Base-by-base conservation (phyloP, 208 protist species). In the Trypanosoma melophagium region DNA sequence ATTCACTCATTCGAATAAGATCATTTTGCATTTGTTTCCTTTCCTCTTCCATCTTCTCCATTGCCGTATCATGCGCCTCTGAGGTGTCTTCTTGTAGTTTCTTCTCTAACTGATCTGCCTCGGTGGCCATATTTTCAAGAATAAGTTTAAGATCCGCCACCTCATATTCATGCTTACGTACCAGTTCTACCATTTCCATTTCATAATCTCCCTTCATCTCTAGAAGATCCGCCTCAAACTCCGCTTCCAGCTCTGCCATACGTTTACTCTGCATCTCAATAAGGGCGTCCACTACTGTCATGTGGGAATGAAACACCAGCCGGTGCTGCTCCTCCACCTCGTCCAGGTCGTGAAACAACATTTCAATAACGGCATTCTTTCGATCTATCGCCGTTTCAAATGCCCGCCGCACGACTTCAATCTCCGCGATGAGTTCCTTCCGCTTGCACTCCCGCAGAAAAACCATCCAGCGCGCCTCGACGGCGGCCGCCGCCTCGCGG, bases 301-400 rank as follows among this genome's bases (percentile, higher is more conserved):
- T 84, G 67, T 99, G 95, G 13, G 93, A 85, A 2, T 92, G 84
- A 54, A 97, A 92, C 0, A 92, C 89, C 54, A 91, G 84, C 5
- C 82, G 71, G 57, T 97, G 96, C 86, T 99, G 97, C 59, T 98
- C 92, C 83, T 98, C 96, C 0, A 79, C 84, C 49, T 98, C 94
- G 10, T 92, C 85, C 12, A 98, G 68, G 53, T 98, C 92, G 2
- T 70, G 47, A 31, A 93, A 87, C 12, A 98, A 87, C 69, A 93
- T 87, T 50, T 91, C 68, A 57, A 98, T 92, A 9, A 95, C 81
- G 9, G 94, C 88, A 57, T 98, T 93, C 70, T 98, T 98, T 28
- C 95, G 78, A 74, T 98, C 97, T 17, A 98, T 84, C 25, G 89
- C 79, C 24, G 84, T 66, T 61, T 98, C 94, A 63, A 98, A 97